Base-by-base conservation (phyloP, 805 yeast species). In the Wickerhamomyces alni region DNA sequence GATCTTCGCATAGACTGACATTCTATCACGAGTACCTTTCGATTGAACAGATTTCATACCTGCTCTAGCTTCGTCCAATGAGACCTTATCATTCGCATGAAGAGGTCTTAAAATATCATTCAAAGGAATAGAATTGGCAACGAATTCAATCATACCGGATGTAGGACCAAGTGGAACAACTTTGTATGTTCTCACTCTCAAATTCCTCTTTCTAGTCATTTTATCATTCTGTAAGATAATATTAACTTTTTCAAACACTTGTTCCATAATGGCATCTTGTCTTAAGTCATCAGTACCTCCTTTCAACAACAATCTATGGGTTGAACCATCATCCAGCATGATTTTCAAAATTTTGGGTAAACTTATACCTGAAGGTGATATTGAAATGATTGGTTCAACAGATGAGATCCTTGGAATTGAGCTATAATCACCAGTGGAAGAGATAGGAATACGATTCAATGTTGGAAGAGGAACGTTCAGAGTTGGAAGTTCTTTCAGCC, bases 211-310 rank as follows among this genome's bases (percentile, higher is more conserved):
- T 19, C 79, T 58, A 0, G 91, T 69, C 25, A 74, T 75, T 38
- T 69, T 69, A 52, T 85, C 78, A 18, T 64, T 64, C 10, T 50
- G 58, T 40, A 91, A 69, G 28, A 87, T 72, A 12, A 67, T 61
- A 53, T 89, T 88, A 13, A 88, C 96, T 52, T 88, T 86, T 17
- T 74, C 82, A 59, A 94, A 93, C 2, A 91, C 98, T 57, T 93
- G 98, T 58, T 91, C 94, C 99, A 93, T 94, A 41, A 93, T 87
- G 0, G 95, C 85, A 62, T 93, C 99, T 61, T 94, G 99, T 37
- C 98, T 67, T 38, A 93, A 65, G 61, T 93, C 99, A 62, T 93
- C 99, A 9, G 86, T 73, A 6, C 95, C 88, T 19, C 87, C 87
- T 56, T 93, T 93, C 47, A 89, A 63, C 16, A 93, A 65, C 55